Evolutionary conservation across 2,329 filamentous ascomycete genomes (phyloP).

Genomic region (Westerdykella ornata): DNA sequence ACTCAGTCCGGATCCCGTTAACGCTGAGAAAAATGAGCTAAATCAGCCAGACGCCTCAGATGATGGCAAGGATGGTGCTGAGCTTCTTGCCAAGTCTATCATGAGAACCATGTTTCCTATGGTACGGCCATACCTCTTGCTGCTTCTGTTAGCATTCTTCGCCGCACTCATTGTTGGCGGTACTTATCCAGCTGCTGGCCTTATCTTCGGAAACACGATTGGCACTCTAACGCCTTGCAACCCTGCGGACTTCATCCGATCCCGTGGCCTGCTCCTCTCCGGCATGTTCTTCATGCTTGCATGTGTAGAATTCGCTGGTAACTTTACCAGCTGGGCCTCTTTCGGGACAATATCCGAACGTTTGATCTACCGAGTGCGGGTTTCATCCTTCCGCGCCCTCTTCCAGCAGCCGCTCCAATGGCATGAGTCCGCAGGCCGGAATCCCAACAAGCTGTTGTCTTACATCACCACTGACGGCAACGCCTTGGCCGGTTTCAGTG

Average conservation of each 20-base stretch:
- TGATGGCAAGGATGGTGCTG: conserved; percentile 7
- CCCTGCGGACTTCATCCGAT: conserved; percentile 43
- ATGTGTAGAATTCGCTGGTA: conserved; percentile 54
- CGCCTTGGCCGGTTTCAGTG: conserved; percentile 60
- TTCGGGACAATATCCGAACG: conserved; percentile 59
- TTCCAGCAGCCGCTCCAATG: conserved; percentile 62
- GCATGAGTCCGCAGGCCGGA: conserved; percentile 61
- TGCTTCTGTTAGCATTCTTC: conserved; percentile 46
- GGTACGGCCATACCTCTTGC: conserved; percentile 41
- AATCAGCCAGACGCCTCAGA: conserved; percentile 1
- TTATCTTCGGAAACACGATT: conserved; percentile 57
- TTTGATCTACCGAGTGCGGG: conserved; percentile 56
- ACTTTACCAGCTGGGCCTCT: conserved; percentile 52
- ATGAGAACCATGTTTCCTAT: conserved; percentile 32
- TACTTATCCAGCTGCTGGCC: conserved; percentile 51
- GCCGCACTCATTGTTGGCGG: conserved; percentile 50
- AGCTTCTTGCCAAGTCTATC: conserved; percentile 22
- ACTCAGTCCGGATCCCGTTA: conserved; percentile 2
- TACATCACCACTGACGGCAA: conserved; percentile 65
- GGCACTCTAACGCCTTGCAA: conserved; percentile 52
- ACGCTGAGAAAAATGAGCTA: conserved; percentile 6
- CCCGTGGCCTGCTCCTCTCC: conserved; percentile 49
- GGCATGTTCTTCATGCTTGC: conserved; percentile 57
- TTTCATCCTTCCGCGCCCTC: conserved; percentile 58
- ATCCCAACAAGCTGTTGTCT: conserved; percentile 55